Percentiles rank a stretch among this genome's conserved stretches.
These are phyloP conservation scores for Cladosporium sp. DNA, from an alignment of 2,329 filamentous ascomycete genomes.

Conservation along the genomic window DNA sequence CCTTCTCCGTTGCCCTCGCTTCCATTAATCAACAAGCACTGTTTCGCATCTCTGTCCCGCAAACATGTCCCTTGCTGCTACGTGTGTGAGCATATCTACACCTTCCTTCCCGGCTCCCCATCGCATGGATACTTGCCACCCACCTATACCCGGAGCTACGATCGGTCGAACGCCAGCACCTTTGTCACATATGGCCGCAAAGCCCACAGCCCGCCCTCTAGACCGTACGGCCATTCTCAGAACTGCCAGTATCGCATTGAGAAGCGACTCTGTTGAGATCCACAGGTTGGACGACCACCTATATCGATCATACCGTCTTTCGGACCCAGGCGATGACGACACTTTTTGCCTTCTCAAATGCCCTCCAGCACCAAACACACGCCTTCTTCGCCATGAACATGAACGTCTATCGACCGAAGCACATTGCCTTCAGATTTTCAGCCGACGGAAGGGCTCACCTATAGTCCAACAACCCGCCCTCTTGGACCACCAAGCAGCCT, in stretches of 20 bases:
- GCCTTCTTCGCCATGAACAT: slow-evolving; percentile 47
- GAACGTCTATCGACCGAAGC: slow-evolving; percentile 43
- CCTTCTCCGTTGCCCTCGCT: background rate
- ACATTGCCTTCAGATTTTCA: slow-evolving; percentile 40
- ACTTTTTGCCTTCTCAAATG: slow-evolving; percentile 43
- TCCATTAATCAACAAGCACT: background rate
- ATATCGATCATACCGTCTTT: slow-evolving; percentile 46
- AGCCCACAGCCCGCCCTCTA: slow-evolving; percentile 21
- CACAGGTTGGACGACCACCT: slow-evolving; percentile 33
- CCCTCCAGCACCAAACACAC: slow-evolving; percentile 39
- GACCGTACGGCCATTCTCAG: slow-evolving; percentile 30
- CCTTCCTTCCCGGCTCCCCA: background rate
- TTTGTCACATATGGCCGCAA: slow-evolving; percentile 14
- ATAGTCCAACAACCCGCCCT: slow-evolving; percentile 36
- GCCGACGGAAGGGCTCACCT: slow-evolving; percentile 38
- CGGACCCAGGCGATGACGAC: slow-evolving; percentile 29
- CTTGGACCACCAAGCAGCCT: slow-evolving; percentile 37
- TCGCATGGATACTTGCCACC: slow-evolving; percentile 20
- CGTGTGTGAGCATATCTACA: slow-evolving; percentile 15
- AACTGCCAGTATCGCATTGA: slow-evolving; percentile 29
- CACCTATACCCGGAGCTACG: background rate
- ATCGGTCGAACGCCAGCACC: background rate
- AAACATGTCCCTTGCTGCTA: slow-evolving; percentile 15
- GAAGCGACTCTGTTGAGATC: slow-evolving; percentile 29
- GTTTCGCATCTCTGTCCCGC: background rate